Base-by-base conservation (phyloP, 768 basidiomycete species). In the Lentinula sp. region DNA sequence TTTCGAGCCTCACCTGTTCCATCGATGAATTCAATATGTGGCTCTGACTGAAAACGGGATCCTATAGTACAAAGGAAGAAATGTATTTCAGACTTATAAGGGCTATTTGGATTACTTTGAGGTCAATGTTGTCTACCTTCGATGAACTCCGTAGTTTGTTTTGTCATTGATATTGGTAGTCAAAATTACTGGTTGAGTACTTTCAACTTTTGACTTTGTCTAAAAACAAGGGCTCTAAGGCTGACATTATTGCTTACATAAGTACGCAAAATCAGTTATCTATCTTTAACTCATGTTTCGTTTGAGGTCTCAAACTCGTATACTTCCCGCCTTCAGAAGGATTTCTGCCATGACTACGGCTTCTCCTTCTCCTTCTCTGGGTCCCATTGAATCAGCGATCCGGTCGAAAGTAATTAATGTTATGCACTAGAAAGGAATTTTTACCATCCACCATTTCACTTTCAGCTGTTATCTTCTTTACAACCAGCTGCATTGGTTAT, bases 401-500 rank as follows among this genome's bases (percentile, higher is more conserved):
- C 77, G 77, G 57, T 74, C 79, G 62, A 87, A 87, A 79, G 85
- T 85, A 61, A 54, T 69, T 56, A 59, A 55, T 62, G 52, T 61
- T 42, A 20, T 23, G 18, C 37, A 20, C n/a, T 45, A 23, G 0
- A 9, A n/a, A 32, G 62, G 68, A 59, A 62, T 67, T 63, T 66
- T 60, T 64, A 60, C 50, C 53, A 57, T 66, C 54, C 62, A 60
- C 56, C 65, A 53, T 63, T 63, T 32, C 46, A 50, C 61, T 64
- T 64, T 63, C 70, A 93, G 92, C 75, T 94, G 65, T 83, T 77
- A 58, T 70, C 74, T 48, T 75, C 84, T 54, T 77, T 94, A 59
- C 76, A 78, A 66, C 91, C 92, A 18, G 72, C 80, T 58, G 77
- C 79, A 66, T 77, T 94, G 68, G 78, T 69, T 58, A 87, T 94